phyloP scores from a whole-genome alignment of 2,329 filamentous ascomycete genomes.

The Aspergillus felis region DNA sequence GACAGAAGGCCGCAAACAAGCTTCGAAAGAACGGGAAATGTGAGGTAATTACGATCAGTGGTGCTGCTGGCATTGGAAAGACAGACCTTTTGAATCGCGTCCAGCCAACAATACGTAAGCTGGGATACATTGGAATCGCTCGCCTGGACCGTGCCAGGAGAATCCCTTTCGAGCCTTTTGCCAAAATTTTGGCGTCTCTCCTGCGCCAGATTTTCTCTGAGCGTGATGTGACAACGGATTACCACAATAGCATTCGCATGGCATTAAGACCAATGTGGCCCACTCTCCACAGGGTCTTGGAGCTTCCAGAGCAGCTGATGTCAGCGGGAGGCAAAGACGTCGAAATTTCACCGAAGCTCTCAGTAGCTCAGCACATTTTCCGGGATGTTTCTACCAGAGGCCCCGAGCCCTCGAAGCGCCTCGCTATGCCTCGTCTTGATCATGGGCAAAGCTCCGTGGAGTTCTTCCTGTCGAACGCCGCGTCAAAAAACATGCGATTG shows the following conservation, averaged over 20 bases:
- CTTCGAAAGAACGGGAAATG: constrained; percentile 53
- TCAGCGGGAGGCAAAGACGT: constrained; percentile 36
- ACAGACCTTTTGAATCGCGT: constrained; percentile 57
- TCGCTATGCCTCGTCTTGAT: constrained; percentile 31
- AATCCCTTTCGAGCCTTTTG: constrained; percentile 59
- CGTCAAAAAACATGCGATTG: constrained; percentile 60
- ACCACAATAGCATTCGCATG: constrained; percentile 55
- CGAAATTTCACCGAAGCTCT: constrained; percentile 25
- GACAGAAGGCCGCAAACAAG: constrained; percentile 45
- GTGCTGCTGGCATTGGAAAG: constrained; percentile 57
- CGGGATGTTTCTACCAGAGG: constrained; percentile 28
- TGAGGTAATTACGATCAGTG: constrained; percentile 57
- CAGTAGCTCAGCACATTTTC: constrained; percentile 26
- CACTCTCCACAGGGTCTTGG: constrained; percentile 54
- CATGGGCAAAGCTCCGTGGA: constrained; percentile 35
- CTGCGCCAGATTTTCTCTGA: constrained; percentile 64
- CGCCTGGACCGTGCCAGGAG: constrained; percentile 58
- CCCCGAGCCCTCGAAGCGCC: constrained; percentile 25
- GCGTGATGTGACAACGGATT: constrained; percentile 57
- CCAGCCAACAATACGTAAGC: constrained; percentile 53
- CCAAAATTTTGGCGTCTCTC: constrained; percentile 57
- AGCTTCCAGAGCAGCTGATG: constrained; percentile 63
- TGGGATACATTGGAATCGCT: constrained; percentile 58
- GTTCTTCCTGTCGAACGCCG: constrained; percentile 38
- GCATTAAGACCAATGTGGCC: constrained; percentile 57